Conservation (phyloP, 371 early-diverging fungal species). For the Encephalitozoon romaleae region DNA sequence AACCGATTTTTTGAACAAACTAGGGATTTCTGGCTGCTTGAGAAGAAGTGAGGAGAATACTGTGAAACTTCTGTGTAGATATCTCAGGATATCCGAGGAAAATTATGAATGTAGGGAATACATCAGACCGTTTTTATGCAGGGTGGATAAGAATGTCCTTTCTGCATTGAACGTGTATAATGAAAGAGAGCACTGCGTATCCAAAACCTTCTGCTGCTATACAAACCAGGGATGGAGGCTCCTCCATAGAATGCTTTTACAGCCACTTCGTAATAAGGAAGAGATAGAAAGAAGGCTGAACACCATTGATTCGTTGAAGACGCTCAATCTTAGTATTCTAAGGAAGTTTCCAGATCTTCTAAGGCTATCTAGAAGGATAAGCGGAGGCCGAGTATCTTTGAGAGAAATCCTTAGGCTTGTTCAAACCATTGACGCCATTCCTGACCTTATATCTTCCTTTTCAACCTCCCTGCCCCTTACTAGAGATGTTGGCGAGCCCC, state of each 20-base stretch:
- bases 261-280: conserved; percentile 35
- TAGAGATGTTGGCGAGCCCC: conserved; percentile 35
- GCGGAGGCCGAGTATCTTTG: conserved; percentile 29
- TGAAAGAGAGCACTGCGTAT: conserved; percentile 21
- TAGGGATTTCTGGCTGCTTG: conserved; percentile 3
- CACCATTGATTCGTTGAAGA: conserved; percentile 41
- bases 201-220: conserved; percentile 15
- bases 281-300: conserved; percentile 56
- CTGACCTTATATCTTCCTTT: conserved; percentile 1
- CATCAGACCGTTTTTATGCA: conserved; percentile 8
- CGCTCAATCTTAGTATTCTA: conserved; percentile 26
- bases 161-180: conserved; percentile 17
- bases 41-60: conserved; percentile 9
- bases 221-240: conserved; percentile 59
- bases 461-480: neutral
- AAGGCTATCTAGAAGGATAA: conserved; percentile 39
- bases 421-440: conserved; percentile 37
- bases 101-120: conserved; percentile 1
- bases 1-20: conserved; percentile 4
- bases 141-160: neutral
- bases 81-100: conserved; percentile 24
- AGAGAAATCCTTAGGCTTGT: conserved; percentile 45
- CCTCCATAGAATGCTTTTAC: conserved; percentile 46
- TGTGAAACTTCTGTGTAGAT: conserved; percentile 20
- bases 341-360: conserved; percentile 50